Conservation (phyloP, 176 grass and related monocot species). For the Puccinellia tenuiflora region DNA sequence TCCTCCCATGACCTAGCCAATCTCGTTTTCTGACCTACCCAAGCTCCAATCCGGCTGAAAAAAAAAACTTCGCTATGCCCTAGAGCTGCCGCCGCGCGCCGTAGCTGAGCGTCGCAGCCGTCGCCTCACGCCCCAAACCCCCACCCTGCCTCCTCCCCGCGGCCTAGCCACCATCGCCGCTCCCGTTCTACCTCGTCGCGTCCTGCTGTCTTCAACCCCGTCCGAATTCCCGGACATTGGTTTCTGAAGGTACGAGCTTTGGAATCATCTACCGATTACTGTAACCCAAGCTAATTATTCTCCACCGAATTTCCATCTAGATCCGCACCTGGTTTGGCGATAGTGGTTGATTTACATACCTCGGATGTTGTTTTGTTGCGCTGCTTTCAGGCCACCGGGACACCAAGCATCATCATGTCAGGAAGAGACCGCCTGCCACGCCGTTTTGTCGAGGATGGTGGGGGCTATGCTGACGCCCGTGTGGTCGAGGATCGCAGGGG, state of each 20-base stretch:
- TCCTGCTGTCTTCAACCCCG: neutral
- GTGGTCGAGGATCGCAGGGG: slow-evolving; percentile 2
- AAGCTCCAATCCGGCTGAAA: neutral
- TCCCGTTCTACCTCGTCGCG: neutral
- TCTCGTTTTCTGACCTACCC: neutral
- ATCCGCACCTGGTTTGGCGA: neutral
- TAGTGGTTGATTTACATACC: neutral
- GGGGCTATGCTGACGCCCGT: slow-evolving; percentile 10
- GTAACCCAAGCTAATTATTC: neutral
- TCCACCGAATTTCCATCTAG: neutral
- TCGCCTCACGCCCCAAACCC: neutral
- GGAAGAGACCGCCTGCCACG: slow-evolving; percentile 47
- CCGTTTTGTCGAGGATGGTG: slow-evolving; percentile 28
- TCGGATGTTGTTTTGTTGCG: slow-evolving; percentile 13
- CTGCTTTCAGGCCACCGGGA: neutral
- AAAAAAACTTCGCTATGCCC: neutral
- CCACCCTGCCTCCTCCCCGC: neutral
- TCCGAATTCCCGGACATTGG: neutral
- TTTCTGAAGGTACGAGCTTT: neutral
- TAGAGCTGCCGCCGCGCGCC: neutral
- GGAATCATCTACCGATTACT: neutral
- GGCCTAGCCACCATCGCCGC: neutral
- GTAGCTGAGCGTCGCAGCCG: neutral
- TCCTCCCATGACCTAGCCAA: neutral
- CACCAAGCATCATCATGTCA: slow-evolving; percentile 44